A percentile compares a stretch with the other conserved stretches of the same genome.
These are phyloP conservation scores for Pseudozyma flocculosa DNA, from an alignment of 1,284 basidiomycete genomes.

Conservation along the genomic window DNA sequence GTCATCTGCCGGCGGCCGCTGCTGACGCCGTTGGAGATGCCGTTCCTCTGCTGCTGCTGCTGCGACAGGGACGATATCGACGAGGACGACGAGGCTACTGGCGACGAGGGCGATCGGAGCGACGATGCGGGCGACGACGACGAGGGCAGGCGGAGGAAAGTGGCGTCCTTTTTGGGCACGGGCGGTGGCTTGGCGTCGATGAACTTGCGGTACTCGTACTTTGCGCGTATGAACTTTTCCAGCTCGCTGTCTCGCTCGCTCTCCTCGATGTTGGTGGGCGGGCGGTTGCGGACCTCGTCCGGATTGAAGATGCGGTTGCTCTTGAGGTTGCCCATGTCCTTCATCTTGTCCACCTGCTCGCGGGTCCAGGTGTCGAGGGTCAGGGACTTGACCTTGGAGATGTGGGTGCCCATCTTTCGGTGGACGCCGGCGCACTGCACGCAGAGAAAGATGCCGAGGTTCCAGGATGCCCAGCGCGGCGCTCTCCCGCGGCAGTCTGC, in stretches of 20 bases:
- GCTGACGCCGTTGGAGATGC: not conserved
- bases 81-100: slow-evolving; percentile 3
- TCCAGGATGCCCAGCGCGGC: slow-evolving; percentile 80
- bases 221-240: slow-evolving; percentile 77
- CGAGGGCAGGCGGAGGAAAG: slow-evolving; percentile 23
- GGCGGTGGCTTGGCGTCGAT: slow-evolving; percentile 40
- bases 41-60: not conserved
- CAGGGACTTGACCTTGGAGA: slow-evolving; percentile 70
- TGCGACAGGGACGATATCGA: not conserved
- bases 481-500: slow-evolving; percentile 76
- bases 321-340: slow-evolving; percentile 71
- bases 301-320: slow-evolving; percentile 75
- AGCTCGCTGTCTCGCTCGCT: slow-evolving; percentile 75
- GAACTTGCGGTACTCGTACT: slow-evolving; percentile 58
- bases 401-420: slow-evolving; percentile 75
- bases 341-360: slow-evolving; percentile 78
- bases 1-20: not conserved
- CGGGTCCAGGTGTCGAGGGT: slow-evolving; percentile 80
- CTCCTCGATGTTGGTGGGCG: slow-evolving; percentile 75
- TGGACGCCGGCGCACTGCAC: slow-evolving; percentile 81
- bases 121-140: not conserved
- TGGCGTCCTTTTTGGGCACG: slow-evolving; percentile 41
- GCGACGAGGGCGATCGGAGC: slow-evolving; percentile 6
- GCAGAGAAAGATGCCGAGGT: slow-evolving; percentile 63
- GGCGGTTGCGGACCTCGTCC: slow-evolving; percentile 72